A percentile compares a stretch with the other conserved stretches of the same genome.
Evolutionary conservation across 768 basidiomycete genomes (phyloP).

Genomic region (Saitozyma podzolica): DNA sequence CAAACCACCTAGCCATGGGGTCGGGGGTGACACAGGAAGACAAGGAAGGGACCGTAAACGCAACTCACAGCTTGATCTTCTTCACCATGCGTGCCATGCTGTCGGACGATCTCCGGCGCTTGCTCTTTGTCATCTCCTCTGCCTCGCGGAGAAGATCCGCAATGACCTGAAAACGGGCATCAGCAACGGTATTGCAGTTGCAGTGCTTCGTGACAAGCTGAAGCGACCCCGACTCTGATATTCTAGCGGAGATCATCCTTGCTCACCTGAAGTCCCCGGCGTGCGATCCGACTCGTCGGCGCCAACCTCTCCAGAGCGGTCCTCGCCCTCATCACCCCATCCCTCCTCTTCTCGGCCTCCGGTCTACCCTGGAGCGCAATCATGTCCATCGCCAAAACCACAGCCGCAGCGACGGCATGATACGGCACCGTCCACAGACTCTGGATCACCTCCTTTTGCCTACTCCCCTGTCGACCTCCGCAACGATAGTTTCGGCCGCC

Average conservation of each 20-base stretch:
- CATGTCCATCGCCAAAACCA: conserved; percentile 26
- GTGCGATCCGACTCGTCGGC: conserved; percentile 22
- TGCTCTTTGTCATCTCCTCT: conserved; percentile 7
- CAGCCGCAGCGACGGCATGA: conserved; percentile 21
- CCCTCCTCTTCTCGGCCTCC: conserved; percentile 3
- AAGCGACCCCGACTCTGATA: no score
- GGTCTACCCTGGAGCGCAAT: conserved; percentile 1
- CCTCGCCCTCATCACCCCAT: conserved; percentile 12
- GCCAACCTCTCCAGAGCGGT: conserved; percentile 15
- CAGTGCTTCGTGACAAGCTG: no score
- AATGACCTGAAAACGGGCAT: conserved; percentile 3
- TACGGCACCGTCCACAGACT: conserved; percentile 32
- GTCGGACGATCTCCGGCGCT: conserved; percentile 5
- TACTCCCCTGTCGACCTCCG: conserved; percentile 10
- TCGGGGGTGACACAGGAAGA: not conserved
- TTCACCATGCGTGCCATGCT: conserved; percentile 18
- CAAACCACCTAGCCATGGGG: not conserved
- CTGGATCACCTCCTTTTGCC: conserved; percentile 3
- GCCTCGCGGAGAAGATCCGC: conserved; percentile 16
- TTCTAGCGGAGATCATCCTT: no score
- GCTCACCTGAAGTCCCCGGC: conserved; percentile 14
- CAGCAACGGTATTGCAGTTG: no score
- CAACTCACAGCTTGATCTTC: conserved; percentile 25
- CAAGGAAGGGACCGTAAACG: not conserved
- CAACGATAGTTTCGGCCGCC: conserved; percentile 17